Evolutionary conservation across 108 stramenopile species (phyloP), one percentile per base, ranked within the genome.

Genomic region (Aurantiochytrium sp.): DNA sequence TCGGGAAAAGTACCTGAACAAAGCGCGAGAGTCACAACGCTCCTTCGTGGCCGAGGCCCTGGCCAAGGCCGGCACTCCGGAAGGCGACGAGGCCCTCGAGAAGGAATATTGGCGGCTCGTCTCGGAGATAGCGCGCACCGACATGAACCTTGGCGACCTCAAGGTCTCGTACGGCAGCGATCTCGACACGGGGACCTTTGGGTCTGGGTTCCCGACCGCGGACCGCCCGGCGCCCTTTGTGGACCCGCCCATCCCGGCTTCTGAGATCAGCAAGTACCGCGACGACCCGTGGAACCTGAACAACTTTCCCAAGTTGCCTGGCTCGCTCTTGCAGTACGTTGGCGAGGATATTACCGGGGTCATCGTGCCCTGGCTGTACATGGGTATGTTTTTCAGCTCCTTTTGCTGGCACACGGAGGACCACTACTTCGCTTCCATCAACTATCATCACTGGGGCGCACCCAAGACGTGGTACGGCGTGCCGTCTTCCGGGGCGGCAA

Each of bases 341-440:
- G 94, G 94, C 55, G 95, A 96, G 48, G 95, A 95, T 32, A 95
- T 98, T 36, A 97, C 95, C 68, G 99, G 99, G 4, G 96, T 98
- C 59, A 98, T 98, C 87, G 96, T 98, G 50, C 99, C 99, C 21
- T 94, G 94, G 95, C 87, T 95, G 50, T 93, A 99, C 91, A 95
- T 96, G 89, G 98, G 98, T 6, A 94, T 96, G 86, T 89, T 97
- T n/a, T 98, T 98, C 86, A 94, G 95, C 17, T 96, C 97, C n/a
- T 98, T 98, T 91, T 96, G 96, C 86, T 99, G 98, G 97, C 99
- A 99, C 93, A 96, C 95, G 87, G 99, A 99, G 90, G 99, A 99
- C 92, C 97, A 99, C 90, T 98, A 98, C 90, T 92, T 99, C 55
- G 98, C 98, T 89, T 95, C 94, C 65, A 97, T 99, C 91, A 99